These are phyloP conservation scores for Berberis thunbergii DNA, from an alignment of 164 flowering plant genomes.

Conservation along the genomic window DNA sequence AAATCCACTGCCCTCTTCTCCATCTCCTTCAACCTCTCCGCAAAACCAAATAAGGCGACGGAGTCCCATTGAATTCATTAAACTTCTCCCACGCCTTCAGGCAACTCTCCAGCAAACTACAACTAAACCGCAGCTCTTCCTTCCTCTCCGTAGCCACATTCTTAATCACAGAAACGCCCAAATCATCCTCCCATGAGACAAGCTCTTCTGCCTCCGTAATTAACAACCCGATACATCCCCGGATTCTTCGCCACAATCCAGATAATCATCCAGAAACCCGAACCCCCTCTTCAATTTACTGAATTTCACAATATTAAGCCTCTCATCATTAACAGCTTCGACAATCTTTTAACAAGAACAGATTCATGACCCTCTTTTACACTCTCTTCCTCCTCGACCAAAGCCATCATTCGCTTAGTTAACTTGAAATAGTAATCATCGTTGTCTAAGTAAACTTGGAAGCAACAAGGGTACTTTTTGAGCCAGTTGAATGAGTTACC, in stretches of 20 bases:
- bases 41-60: constrained; percentile 65
- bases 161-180: constrained; percentile 65
- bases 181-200: constrained; percentile 48
- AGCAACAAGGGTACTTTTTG: constrained; percentile 87
- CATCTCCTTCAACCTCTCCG: constrained; percentile 62
- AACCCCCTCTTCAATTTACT: constrained; percentile 66
- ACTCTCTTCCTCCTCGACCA: constrained; percentile 78
- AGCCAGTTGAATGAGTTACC: constrained; percentile 92
- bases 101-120: constrained; percentile 73
- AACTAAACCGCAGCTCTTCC: constrained; percentile 47
- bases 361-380: constrained; percentile 55
- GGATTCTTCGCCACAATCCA: constrained; percentile 73
- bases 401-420: constrained; percentile 66
- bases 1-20: constrained; percentile 77
- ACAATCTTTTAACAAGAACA: constrained; percentile 42
- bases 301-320: constrained; percentile 67
- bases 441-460: constrained; percentile 38
- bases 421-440: constrained; percentile 48
- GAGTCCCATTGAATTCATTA: constrained; percentile 56
- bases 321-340: constrained; percentile 70
- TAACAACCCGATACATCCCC: constrained; percentile 59
- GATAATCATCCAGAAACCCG: constrained; percentile 87
- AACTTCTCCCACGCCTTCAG: constrained; percentile 66
- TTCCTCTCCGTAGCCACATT: constrained; percentile 31
- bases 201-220: constrained; percentile 59